phyloP scores from a whole-genome alignment of 106 monocot species.

The Dendrobium huoshanense region DNA sequence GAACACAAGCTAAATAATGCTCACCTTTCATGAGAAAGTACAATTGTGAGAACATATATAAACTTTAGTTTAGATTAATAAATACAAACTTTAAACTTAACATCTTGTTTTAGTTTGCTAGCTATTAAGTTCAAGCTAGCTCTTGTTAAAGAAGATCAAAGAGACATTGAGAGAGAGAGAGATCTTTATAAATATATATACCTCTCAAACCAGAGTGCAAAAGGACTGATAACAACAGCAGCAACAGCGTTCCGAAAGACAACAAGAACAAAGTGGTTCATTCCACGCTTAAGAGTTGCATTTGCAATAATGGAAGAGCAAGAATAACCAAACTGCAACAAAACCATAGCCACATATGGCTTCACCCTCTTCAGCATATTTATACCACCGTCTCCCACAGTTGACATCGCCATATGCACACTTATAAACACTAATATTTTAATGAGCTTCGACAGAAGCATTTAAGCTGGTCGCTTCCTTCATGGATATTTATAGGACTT shows the following conservation, averaged over 20 bases:
- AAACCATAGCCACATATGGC: conserved; percentile 44
- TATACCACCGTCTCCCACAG: background rate
- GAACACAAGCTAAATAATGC: too few relatives aligned
- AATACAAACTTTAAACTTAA: too few relatives aligned
- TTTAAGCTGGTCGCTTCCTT: too few relatives aligned
- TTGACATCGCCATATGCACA: background rate
- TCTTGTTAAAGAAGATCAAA: too few relatives aligned
- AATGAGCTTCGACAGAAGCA: too few relatives aligned
- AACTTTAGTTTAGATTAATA: too few relatives aligned
- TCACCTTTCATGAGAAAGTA: too few relatives aligned
- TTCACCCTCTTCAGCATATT: conserved; percentile 17
- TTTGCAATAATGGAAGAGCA: conserved; percentile 35
- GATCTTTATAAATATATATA: background rate
- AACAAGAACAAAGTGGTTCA: conserved; percentile 60
- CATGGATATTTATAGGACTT: too few relatives aligned
- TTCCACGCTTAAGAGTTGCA: conserved; percentile 46
- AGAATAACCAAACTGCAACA: conserved; percentile 46
- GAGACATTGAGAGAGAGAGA: too few relatives aligned
- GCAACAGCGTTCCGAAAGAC: conserved; percentile 56
- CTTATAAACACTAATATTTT: background rate
- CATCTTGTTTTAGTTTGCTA: background rate
- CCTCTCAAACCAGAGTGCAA: conserved; percentile 54
- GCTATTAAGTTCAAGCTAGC: background rate
- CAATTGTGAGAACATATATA: too few relatives aligned
- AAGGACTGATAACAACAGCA: conserved; percentile 39